Evolutionary conservation across 2,329 filamentous ascomycete genomes (phyloP), one percentile per base, ranked within the genome.

Genomic region (Capronia americana): DNA sequence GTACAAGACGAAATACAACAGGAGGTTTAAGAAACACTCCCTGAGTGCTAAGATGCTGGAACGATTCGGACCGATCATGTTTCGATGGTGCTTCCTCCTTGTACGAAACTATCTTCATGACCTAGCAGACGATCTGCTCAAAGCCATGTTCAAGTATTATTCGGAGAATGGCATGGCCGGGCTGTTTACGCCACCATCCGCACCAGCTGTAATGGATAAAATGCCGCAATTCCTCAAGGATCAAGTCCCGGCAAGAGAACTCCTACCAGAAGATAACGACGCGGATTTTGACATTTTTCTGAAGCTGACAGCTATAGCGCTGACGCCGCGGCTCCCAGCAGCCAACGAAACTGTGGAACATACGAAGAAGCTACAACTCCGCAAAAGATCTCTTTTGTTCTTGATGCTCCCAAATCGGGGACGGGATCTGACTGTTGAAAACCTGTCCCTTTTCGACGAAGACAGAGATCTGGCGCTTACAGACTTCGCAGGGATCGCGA

Each of bases 221-320:
- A 50, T 50, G 48, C 65, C 68, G 11, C 11, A 28, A 24, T 70
- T 70, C 51, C 63, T 70, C 14, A 63, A 63, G n/a, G n/a, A 34
- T 32, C 60, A 57, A 41, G 24, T 57, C 34, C 57, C 38, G 10
- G 28, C 41, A 5, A 54, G 54, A 28, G 51, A 64, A 7, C 48
- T 69, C 10, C 60, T 56, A 4, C 62, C 64, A 20, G 67, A 67
- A 30, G 38, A 41, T 17, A 46, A 20, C 24, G 69, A 68, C 26
- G 67, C 67, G 17, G 69, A 71, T 59, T 71, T 68, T 58, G 50
- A 69, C 56, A 51, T 71, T 17, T 70, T 70, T n/a, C 64, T 71
- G 20, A 69, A 70, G 51, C 56, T 70, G 23, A 56, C 69, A 20
- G 69, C 67, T 14, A 59, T 68, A 24, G 63, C 59, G 4, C 66